Conservation (phyloP, 2,329 filamentous ascomycete genomes). For the Aureobasidium sp. region DNA sequence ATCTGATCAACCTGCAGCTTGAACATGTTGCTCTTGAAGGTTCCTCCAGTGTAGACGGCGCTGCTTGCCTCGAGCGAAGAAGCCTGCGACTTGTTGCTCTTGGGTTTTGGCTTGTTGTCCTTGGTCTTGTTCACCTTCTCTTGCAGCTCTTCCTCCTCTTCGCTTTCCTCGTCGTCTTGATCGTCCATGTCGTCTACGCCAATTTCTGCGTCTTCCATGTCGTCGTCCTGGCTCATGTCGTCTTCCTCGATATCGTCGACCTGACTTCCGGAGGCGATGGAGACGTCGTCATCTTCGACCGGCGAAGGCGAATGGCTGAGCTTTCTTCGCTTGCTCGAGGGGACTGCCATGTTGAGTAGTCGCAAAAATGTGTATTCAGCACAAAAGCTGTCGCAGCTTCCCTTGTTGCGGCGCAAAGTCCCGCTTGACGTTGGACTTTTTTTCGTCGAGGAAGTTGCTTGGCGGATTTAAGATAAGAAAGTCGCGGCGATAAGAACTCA, state of each 20-base stretch:
- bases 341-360: constrained; percentile 23
- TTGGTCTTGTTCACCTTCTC: neutral
- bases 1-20: constrained; percentile 62
- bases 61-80: constrained; percentile 19
- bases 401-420: neutral
- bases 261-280: constrained; percentile 26
- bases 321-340: constrained; percentile 29
- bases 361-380: neutral
- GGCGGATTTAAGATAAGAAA: neutral
- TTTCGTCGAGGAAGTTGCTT: neutral
- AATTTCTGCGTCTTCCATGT: constrained; percentile 17
- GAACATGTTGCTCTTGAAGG: constrained; percentile 61
- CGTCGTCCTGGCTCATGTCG: constrained; percentile 16
- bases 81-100: constrained; percentile 15
- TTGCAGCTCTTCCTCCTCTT: constrained; percentile 4
- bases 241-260: constrained; percentile 14
- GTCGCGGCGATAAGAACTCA: neutral
- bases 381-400: neutral
- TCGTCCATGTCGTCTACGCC: constrained; percentile 15
- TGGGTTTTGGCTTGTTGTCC: constrained; percentile 13
- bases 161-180: neutral
- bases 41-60: constrained; percentile 43
- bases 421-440: constrained; percentile 5
- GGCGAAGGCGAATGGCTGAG: constrained; percentile 28
- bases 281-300: constrained; percentile 24